These are phyloP conservation scores for Powellomyces hirtus DNA, from an alignment of 192 early-diverging fungal species.

Conservation along the genomic window DNA sequence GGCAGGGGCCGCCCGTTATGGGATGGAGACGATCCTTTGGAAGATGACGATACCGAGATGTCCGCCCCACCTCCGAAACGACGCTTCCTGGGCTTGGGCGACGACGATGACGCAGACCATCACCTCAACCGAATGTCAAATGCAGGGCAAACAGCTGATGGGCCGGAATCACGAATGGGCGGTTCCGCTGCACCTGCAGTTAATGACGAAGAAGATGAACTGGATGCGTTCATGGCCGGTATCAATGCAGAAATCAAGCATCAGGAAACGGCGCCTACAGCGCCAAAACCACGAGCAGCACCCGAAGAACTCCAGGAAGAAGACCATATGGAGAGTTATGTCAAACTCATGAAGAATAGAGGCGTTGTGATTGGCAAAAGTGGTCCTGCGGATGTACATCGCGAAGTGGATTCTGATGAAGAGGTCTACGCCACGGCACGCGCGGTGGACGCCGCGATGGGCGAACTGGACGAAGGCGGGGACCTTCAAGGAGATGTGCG, in stretches of 20 bases:
- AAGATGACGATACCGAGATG: too few species aligned
- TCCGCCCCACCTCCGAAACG: too few species aligned
- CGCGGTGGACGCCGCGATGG: conserved; percentile 71
- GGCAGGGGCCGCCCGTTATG: too few species aligned
- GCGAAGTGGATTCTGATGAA: conserved; percentile 71
- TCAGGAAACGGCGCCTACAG: conserved; percentile 36
- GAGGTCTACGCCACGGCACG: conserved; percentile 81
- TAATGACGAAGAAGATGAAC: conserved; percentile 53
- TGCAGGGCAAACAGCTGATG: too few species aligned
- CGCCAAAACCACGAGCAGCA: conserved; percentile 46
- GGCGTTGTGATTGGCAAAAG: conserved; percentile 66
- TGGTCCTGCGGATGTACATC: conserved; percentile 17
- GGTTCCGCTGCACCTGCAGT: not conserved
- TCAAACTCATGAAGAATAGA: conserved; percentile 72
- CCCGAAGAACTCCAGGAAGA: conserved; percentile 75
- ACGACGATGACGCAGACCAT: not conserved
- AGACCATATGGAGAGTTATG: conserved; percentile 71
- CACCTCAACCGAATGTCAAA: not conserved
- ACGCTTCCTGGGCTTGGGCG: too few species aligned
- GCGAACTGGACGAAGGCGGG: conserved; percentile 41
- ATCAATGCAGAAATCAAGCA: conserved; percentile 56
- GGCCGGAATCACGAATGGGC: not conserved
- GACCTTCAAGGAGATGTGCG: conserved; percentile 13
- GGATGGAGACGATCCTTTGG: too few species aligned
- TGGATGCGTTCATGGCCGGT: conserved; percentile 83